These are phyloP conservation scores for Ustilago loliicola DNA, from an alignment of 1,284 basidiomycete species.

Conservation along the genomic window DNA sequence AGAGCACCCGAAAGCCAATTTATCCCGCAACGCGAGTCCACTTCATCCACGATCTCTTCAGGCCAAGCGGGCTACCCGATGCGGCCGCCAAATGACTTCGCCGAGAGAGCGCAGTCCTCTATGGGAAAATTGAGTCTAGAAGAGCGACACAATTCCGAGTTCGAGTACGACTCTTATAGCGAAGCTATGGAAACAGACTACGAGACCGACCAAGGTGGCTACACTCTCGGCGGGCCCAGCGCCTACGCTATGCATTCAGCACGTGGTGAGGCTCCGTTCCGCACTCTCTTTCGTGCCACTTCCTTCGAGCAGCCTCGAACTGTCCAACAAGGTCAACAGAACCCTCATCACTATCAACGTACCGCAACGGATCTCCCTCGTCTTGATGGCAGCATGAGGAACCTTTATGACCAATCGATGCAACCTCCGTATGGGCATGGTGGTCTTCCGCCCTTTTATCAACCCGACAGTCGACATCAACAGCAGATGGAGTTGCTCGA, in stretches of 20 bases:
- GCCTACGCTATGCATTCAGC: not conserved
- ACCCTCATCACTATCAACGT: not conserved
- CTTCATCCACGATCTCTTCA: constrained; percentile 2
- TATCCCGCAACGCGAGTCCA: not conserved
- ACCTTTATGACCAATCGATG: constrained; percentile 4
- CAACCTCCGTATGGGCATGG: constrained; percentile 3
- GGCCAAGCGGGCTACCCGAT: constrained; percentile 22
- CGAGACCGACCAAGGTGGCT: not conserved
- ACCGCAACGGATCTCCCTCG: constrained; percentile 1
- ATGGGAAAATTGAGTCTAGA: constrained; percentile 24
- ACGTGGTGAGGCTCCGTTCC: constrained; percentile 8
- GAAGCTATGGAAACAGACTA: constrained; percentile 8
- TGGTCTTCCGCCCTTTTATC: constrained; percentile 11
- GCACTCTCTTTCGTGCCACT: constrained; percentile 26
- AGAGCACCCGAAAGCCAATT: not conserved
- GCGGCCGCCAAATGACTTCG: constrained; percentile 7
- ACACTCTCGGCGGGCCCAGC: not conserved
- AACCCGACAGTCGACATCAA: constrained; percentile 27
- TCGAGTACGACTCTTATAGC: not conserved
- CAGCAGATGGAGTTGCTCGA: constrained; percentile 44
- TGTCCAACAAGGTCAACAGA: not conserved
- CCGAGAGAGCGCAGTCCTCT: constrained; percentile 17
- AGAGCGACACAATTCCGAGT: constrained; percentile 11
- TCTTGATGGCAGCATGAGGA: constrained; percentile 1
- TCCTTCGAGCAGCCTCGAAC: constrained; percentile 34